phyloP scores from a whole-genome alignment of 2,329 filamentous ascomycete species.

The Colletotrichum coccodes region DNA sequence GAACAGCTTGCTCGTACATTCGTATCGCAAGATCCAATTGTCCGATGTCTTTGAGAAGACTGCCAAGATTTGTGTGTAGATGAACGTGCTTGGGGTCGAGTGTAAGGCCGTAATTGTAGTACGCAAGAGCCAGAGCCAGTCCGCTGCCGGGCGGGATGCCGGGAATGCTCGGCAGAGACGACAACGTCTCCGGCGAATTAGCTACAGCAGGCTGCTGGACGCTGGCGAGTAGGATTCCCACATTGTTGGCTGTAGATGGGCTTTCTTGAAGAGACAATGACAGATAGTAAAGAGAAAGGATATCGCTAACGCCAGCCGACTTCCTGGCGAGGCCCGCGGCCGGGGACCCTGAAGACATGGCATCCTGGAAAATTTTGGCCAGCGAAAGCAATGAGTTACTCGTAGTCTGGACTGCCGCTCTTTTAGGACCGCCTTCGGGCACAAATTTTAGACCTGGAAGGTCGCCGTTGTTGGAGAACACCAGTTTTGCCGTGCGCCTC shows the following conservation, averaged over 20 bases:
- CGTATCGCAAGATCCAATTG: conserved; percentile 90
- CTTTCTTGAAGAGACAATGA: conserved; percentile 95
- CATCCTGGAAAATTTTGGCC: conserved; percentile 97
- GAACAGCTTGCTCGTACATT: conserved; percentile 96
- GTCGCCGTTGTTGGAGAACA: conserved; percentile 80
- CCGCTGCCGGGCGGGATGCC: conserved; percentile 89
- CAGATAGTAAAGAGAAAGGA: conserved; percentile 93
- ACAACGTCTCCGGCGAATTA: conserved; percentile 24
- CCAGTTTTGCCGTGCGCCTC: conserved; percentile 81
- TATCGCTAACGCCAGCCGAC: conserved; percentile 86
- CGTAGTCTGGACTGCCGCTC: conserved; percentile 88
- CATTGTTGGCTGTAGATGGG: conserved; percentile 97
- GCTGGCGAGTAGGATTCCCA: conserved; percentile 94
- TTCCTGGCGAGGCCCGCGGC: conserved; percentile 66
- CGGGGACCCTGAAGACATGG: conserved; percentile 80
- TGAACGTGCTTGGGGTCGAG: conserved; percentile 93
- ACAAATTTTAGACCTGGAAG: conserved; percentile 84
- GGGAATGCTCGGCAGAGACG: conserved; percentile 64
- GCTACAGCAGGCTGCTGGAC: conserved; percentile 75
- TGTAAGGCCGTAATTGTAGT: conserved; percentile 93
- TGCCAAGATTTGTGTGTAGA: conserved; percentile 95
- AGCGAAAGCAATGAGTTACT: conserved; percentile 95
- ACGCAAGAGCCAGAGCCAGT: conserved; percentile 86
- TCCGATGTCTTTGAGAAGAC: conserved; percentile 94
- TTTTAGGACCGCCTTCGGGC: conserved; percentile 75